phyloP scores from a whole-genome alignment of 2,329 filamentous ascomycete species.

The Dactylonectria macrodidyma region DNA sequence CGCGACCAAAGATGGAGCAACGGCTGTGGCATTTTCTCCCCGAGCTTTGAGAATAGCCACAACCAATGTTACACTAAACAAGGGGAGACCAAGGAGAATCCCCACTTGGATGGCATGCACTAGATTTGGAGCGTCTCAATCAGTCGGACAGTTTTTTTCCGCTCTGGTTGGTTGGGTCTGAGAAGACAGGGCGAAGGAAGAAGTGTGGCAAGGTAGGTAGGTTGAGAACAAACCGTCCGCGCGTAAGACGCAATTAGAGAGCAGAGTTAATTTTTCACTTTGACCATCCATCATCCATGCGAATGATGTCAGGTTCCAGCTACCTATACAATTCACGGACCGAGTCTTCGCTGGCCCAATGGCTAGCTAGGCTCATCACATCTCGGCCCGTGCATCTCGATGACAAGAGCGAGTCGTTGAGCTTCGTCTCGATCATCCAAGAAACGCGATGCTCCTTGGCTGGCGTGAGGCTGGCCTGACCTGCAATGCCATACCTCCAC shows the following conservation, averaged over 20 bases:
- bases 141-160: conserved; percentile 5
- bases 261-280: no score
- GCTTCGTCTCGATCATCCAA: neutral
- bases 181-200: no score
- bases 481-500: conserved; percentile 10
- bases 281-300: no score
- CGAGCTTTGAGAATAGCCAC: neutral
- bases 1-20: conserved; percentile 11
- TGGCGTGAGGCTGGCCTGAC: conserved; percentile 5
- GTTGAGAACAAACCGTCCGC: no score
- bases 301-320: no score
- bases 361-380: neutral
- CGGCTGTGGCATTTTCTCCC: neutral
- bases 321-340: no score
- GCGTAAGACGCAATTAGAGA: no score
- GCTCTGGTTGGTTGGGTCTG: neutral
- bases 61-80: neutral
- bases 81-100: neutral
- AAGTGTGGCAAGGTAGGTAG: no score
- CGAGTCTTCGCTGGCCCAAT: no score
- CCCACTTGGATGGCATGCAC: conserved; percentile 3
- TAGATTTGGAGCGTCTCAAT: neutral
- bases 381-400: neutral
- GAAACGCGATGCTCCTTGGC: neutral
- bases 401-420: neutral